Evolutionary conservation across 805 yeast species (phyloP), one percentile per base, ranked within the genome.

Genomic region (Tetrapisispora arboricola): DNA sequence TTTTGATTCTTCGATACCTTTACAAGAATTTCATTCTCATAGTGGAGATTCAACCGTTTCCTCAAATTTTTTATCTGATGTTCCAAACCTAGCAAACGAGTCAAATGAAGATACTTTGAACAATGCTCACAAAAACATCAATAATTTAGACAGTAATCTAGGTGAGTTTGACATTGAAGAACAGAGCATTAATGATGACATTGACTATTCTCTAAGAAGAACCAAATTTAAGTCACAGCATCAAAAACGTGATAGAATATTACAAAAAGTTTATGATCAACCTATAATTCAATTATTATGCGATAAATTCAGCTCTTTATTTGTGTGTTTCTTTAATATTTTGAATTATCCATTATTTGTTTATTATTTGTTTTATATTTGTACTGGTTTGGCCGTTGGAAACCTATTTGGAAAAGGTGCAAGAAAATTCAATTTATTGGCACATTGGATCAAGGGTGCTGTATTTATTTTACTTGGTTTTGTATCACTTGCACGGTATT

Each of bases 381-480:
- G 67, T 38, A 65, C 71, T 12, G 79, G 78, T 41, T 25, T 63
- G 16, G 84, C 86, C 6, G 78, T 82, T 6, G 82, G 84, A 33
- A 74, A 72, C 40, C 56, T 80, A 31, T 61, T 87, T 53, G 97
- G 95, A 30, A 64, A 74, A 60, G 88, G 77, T 3, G 32, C 30
- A 13, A 67, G 67, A 17, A 80, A 88, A 12, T 90, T 85, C 66
- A 86, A 85, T 51, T 61, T 90, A 39, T 70, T 90, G 43, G 98
- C 98, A 1, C 98, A 90, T 63, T 85, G 86, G 72, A 90, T 90
- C 60, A 90, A 90, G 62, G 98, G 98, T 45, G 92, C 90, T 20
- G 92, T 90, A 2, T 90, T 90, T 57, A 70, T 86, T 44, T 47
- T 70, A 5, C 65, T 83, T 30, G 98, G 98, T 17, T 45, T 88